These are phyloP conservation scores for Solanum chilense DNA, from an alignment of 257 asterid species.

Conservation along the genomic window DNA sequence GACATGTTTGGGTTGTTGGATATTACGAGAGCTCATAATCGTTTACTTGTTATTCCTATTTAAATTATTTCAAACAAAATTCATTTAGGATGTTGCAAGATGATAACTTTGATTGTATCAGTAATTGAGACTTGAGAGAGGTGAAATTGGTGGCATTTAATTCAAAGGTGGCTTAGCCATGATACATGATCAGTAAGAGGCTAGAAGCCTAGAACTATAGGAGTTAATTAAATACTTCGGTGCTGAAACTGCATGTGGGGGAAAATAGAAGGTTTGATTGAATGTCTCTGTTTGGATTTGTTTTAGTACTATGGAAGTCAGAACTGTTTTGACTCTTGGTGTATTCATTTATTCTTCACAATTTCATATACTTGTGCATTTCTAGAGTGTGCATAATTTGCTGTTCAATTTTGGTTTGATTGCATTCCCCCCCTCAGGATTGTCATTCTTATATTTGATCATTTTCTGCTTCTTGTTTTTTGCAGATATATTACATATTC, in stretches of 20 bases:
- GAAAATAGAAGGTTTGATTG: background rate
- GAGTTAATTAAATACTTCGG: background rate
- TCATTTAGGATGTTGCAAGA: background rate
- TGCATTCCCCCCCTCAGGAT: background rate
- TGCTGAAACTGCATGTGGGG: background rate
- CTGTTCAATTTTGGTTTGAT: background rate
- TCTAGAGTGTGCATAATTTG: background rate
- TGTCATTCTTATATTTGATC: background rate
- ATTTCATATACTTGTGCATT: background rate
- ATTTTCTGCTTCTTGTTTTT: background rate
- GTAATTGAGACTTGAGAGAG: background rate
- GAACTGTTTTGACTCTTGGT: background rate
- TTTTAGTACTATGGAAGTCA: background rate
- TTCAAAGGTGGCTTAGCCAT: background rate
- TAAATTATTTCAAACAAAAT: background rate
- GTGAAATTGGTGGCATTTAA: background rate
- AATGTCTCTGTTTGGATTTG: background rate
- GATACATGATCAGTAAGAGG: background rate
- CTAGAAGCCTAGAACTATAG: background rate
- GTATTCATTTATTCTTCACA: background rate
- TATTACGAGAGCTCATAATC: background rate
- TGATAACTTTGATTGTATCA: background rate
- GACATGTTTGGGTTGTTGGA: background rate
- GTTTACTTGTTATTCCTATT: background rate
- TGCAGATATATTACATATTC: conserved; percentile 82